Evolutionary conservation across 345 rosid genomes (phyloP).

Genomic region (Jatropha curcas): DNA sequence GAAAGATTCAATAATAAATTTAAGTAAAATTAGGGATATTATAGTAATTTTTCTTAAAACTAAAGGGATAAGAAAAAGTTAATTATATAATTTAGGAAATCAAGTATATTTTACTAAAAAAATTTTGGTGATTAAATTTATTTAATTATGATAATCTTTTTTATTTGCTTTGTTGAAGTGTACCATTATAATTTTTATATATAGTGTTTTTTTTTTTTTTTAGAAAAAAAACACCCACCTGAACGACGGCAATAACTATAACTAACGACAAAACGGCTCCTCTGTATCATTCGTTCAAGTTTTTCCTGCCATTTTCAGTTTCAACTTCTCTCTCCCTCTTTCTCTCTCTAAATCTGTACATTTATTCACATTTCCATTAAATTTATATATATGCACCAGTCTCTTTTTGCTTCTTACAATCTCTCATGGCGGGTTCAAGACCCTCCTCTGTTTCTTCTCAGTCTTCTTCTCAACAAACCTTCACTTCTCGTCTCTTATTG

Average conservation of each 20-base stretch:
- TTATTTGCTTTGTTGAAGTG: too few relatives aligned
- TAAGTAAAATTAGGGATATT: too few relatives aligned
- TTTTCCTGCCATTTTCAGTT: background rate
- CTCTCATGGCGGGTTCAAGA: conserved; percentile 50
- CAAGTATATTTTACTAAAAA: too few relatives aligned
- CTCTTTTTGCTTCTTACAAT: background rate
- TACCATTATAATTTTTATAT: too few relatives aligned
- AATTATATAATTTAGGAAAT: too few relatives aligned
- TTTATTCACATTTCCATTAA: background rate
- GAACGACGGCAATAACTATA: conserved; percentile 17
- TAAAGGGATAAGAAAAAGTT: too few relatives aligned
- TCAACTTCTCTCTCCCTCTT: background rate
- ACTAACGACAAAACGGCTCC: conserved; percentile 31
- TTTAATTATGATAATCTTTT: too few relatives aligned
- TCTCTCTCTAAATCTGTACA: background rate
- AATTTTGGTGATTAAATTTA: too few relatives aligned
- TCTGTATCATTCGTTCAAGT: background rate
- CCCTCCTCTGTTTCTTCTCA: conserved; percentile 28
- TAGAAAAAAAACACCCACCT: background rate
- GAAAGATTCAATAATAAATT: too few relatives aligned
- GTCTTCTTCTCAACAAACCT: conserved; percentile 24
- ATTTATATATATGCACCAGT: background rate
- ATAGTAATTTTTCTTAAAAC: too few relatives aligned
- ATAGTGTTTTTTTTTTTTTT: background rate
- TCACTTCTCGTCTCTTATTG: conserved; percentile 42